Base-by-base conservation (phyloP, 2,329 filamentous ascomycete genomes). In the Cercospora citrullina region DNA sequence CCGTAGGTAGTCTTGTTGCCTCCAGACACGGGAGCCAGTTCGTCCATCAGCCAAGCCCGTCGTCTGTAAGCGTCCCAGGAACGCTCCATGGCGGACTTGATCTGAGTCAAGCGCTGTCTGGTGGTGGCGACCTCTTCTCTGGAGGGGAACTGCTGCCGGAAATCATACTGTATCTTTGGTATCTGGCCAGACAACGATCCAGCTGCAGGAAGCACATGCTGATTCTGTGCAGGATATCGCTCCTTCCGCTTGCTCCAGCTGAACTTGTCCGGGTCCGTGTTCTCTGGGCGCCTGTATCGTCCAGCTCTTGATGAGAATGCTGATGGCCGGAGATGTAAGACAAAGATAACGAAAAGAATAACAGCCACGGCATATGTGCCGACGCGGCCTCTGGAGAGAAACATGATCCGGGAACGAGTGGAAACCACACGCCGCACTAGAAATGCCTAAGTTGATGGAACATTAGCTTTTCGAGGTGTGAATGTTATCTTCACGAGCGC, bases 11-110 rank as follows among this genome's bases (percentile, higher is more conserved):
- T 91, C 30, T 87, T 87, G 71, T 84, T 88, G 21, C 81, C 82
- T 63, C 88, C 89, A 18, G 87, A 86, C 16, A 77, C 45, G 1
- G 94, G 94, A 23, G 81, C 84, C 8, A 97, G 80, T 80, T 97
- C 94, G 76, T 98, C 94, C 73, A 96, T 91, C 70, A 90, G 86
- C 89, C 92, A 94, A 8, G 94, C 94, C 74, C 89, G 85, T 69
- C 87, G 84, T 76, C 87, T 91, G 81, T 97, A 97, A 39, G 91
- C 92, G 4, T 84, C 80, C 94, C 94, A 97, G 0, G 92, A 89
- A 72, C 89, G 90, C 74, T 86, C 81, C 80, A 96, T 92, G 67
- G 93, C 90, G 4, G 85, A 83, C 77, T 89, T 92, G 77, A 98
- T 89, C 42, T 72, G 66, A 8, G 68, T 64, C 21, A 62, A 48